Percentiles rank a stretch among this genome's conserved stretches.
Conservation (phyloP, 805 yeast species). For the Starmerella sp. region DNA sequence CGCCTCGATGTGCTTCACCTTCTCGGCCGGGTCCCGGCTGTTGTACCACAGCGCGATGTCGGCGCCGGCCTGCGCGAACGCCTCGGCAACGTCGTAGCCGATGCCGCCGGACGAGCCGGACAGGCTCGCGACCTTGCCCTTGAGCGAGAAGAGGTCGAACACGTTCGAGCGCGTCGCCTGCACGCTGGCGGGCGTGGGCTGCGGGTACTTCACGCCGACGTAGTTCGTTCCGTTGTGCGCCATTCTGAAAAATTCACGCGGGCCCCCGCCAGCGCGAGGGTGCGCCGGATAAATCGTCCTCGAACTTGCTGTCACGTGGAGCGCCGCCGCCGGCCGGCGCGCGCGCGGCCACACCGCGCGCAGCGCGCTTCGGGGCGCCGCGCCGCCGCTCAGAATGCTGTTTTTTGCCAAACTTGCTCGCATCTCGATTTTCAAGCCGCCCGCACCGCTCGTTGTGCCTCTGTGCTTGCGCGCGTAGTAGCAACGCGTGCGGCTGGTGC, state of each 20-base stretch:
- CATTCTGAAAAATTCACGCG: neutral
- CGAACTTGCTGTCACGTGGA: neutral
- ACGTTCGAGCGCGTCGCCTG: conserved; percentile 16
- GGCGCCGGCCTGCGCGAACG: conserved; percentile 81
- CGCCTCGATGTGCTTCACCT: conserved; percentile 43
- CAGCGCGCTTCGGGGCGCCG: neutral
- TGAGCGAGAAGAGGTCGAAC: conserved; percentile 24
- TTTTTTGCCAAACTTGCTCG: too few species aligned
- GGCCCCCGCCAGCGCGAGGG: neutral
- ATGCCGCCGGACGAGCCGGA: conserved; percentile 84
- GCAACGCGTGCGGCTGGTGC: too few species aligned
- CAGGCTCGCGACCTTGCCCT: conserved; percentile 69
- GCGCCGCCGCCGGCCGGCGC: neutral
- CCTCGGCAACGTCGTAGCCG: conserved; percentile 73
- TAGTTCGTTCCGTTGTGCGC: conserved; percentile 6
- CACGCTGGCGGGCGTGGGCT: conserved; percentile 19
- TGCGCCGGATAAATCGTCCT: neutral
- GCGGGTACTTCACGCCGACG: conserved; percentile 20
- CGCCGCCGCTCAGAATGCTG: neutral
- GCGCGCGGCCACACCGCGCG: neutral
- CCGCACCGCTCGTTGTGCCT: too few species aligned
- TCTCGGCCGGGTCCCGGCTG: conserved; percentile 48
- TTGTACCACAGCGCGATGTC: conserved; percentile 62
- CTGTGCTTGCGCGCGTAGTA: too few species aligned
- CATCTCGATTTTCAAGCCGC: too few species aligned